Percentiles rank a stretch among this genome's conserved stretches.
These are phyloP conservation scores for Chrysoporthe austroafricana DNA, from an alignment of 2,329 filamentous ascomycete genomes.

Conservation along the genomic window DNA sequence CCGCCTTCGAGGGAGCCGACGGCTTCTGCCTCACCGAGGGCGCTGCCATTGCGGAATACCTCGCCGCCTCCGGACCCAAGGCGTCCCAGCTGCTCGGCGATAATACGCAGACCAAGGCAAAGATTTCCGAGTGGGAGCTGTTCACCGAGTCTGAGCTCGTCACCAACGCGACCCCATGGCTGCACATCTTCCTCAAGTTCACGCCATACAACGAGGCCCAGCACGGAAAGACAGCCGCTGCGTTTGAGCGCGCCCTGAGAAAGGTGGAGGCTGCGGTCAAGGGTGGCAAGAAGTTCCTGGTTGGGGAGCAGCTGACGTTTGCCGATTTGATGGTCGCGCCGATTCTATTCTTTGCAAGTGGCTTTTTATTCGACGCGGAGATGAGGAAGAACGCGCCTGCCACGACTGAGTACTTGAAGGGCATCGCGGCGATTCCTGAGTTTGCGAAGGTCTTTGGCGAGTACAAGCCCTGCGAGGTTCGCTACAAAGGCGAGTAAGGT, in stretches of 20 bases:
- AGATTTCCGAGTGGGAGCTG: conserved; percentile 50
- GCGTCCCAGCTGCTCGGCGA: conserved; percentile 49
- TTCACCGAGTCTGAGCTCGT: conserved; percentile 45
- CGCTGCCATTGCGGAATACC: conserved; percentile 51
- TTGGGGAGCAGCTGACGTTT: conserved; percentile 43
- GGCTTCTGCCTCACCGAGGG: conserved; percentile 51
- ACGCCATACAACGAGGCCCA: conserved; percentile 34
- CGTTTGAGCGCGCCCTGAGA: conserved; percentile 37
- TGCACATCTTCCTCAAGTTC: conserved; percentile 38
- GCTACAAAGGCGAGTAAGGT: conserved; percentile 22
- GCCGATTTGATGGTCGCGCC: conserved; percentile 43
- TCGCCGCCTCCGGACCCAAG: conserved; percentile 50
- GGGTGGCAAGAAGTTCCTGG: conserved; percentile 42
- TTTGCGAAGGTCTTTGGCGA: conserved; percentile 40
- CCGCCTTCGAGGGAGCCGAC: conserved; percentile 51
- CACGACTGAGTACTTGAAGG: conserved; percentile 38
- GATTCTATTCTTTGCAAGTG: conserved; percentile 32
- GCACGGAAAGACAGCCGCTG: conserved; percentile 31
- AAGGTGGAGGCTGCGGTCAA: conserved; percentile 38
- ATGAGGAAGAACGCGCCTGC: conserved; percentile 40
- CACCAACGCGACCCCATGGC: conserved; percentile 30
- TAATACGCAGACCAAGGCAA: conserved; percentile 44
- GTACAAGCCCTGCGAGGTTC: conserved; percentile 38
- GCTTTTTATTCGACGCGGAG: conserved; percentile 40
- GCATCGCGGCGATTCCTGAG: conserved; percentile 38